Evolutionary conservation across 208 protist genomes (phyloP), one percentile per base, ranked within the genome.

Genomic region (Leptomonas pyrrhocoris): DNA sequence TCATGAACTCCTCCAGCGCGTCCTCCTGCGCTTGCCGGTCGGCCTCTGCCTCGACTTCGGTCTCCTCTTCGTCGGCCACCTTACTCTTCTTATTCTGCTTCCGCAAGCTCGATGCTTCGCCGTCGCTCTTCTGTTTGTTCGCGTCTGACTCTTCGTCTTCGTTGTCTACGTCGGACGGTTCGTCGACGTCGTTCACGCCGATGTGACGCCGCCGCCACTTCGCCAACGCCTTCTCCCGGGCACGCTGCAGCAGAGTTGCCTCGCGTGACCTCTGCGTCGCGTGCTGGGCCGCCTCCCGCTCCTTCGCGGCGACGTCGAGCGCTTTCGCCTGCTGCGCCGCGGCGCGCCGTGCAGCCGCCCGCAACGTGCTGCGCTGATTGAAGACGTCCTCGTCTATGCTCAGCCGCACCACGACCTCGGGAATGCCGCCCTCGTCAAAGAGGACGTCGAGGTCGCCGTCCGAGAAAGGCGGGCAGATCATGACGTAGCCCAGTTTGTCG

Each of bases 151-250:
- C 50, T 4, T 45, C 38, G 23, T 62, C 31, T 16, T 21, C 82
- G 15, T 58, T 58, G 11, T 76, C 80, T 19, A 54, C 46, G 9
- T 74, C 64, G 0, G 64, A 72, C 0, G 67, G 46, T 12, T 42
- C 40, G 18, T 84, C 68, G n/a, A 74, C 68, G 75, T 95, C 89
- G 65, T 96, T 76, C 12, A 49, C 78, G 23, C 92, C 93, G 78
- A 97, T 93, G 76, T 97, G 84, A n/a, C 93, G 93, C 21, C 93
- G 89, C 7, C 90, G 89, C 90, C 93, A 97, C 65, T 88, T 84
- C 16, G 70, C 72, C 75, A 96, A 64, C 56, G 73, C 80, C 28
- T 74, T 70, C 66, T 93, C 83, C 46, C 83, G 79, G n/a, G 68
- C 73, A 6, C 64, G 71, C 21, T 72, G 45, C 48, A 74, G 58